phyloP scores from a whole-genome alignment of 345 rosid species.

The Dovyalis caffra region DNA sequence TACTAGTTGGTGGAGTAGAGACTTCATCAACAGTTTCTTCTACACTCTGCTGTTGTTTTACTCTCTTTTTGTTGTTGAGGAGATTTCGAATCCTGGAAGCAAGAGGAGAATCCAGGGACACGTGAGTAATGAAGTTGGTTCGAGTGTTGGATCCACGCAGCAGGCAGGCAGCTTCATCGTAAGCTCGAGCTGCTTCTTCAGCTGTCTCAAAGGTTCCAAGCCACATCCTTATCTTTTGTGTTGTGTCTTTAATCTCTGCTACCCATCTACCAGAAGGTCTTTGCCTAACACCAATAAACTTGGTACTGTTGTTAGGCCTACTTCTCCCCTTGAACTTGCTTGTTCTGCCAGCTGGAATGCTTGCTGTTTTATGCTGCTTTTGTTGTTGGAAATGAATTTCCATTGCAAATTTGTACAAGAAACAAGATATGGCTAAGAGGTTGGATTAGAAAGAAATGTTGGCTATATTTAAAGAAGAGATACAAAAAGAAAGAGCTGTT shows the following conservation, averaged over 20 bases:
- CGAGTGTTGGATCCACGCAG: constrained; percentile 77
- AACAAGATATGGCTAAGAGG: not conserved
- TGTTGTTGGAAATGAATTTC: constrained; percentile 49
- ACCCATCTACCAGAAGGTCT: constrained; percentile 87
- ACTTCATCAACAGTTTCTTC: constrained; percentile 18
- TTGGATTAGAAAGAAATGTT: not conserved
- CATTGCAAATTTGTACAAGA: constrained; percentile 23
- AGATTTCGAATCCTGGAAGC: constrained; percentile 61
- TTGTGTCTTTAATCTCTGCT: constrained; percentile 79
- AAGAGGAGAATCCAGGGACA: constrained; percentile 56
- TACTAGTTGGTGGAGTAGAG: constrained; percentile 17
- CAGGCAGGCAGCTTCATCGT: constrained; percentile 78
- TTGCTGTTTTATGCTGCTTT: not conserved
- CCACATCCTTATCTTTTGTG: constrained; percentile 77
- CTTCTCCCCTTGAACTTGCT: constrained; percentile 44
- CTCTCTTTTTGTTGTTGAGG: constrained; percentile 46
- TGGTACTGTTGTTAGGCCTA: constrained; percentile 21
- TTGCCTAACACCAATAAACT: constrained; percentile 69
- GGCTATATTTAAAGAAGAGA: not conserved
- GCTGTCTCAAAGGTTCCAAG: constrained; percentile 78
- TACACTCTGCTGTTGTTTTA: constrained; percentile 7
- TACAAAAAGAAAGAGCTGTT: not conserved
- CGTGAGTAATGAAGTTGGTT: constrained; percentile 60
- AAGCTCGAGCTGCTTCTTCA: constrained; percentile 73
- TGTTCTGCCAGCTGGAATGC: constrained; percentile 21